Base-by-base conservation (phyloP, 2,329 filamentous ascomycete genomes). In the Apiospora marii region DNA sequence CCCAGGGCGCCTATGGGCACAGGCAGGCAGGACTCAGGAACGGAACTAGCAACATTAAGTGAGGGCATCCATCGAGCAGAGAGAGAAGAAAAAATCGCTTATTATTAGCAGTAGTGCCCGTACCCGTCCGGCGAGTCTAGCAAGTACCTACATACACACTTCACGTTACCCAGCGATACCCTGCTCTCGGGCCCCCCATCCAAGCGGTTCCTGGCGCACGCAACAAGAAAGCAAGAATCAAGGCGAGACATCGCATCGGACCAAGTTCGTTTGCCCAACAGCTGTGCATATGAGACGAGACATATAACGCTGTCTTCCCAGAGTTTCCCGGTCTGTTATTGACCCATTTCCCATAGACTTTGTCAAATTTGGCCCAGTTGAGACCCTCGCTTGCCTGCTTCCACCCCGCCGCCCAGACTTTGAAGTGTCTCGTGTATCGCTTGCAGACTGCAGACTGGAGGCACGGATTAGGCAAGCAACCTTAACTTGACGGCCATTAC, bases 281-380 rank as follows among this genome's bases (percentile, higher is more conserved):
- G n/a, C 67, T n/a, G 67, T 69, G 67, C 67, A 69, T 37, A 64
- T 37, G 58, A 64, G 58, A 46, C 48, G 34, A 69, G 67, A 69
- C 67, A 69, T 69, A 69, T 69, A 69, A 69, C 67, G 67, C 44
- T 46, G 16, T 30, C 67, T 37, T 7, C 67, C 34, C 67, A 22
- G 27, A 37, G 16, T 46, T 43, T n/a, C 67, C 44, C 49, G 43
- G 44, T 41, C 34, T 14, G n/a, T 37, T 64, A 41, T 64, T n/a
- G 34, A 64, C 58, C 58, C 22, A 64, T 41, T n/a, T 37, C 58
- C 4, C 34, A 64, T 64, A 64, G 27, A 30, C 34, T 64, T 64
- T 64, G 34, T n/a, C 34, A 37, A 37, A 24, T 34, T 34, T 19
- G 58, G 58, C 34, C 30, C 53, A 22, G 51, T 34, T 34, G 30